phyloP scores from a whole-genome alignment of 768 basidiomycete species.

The Agrocybe pediades region DNA sequence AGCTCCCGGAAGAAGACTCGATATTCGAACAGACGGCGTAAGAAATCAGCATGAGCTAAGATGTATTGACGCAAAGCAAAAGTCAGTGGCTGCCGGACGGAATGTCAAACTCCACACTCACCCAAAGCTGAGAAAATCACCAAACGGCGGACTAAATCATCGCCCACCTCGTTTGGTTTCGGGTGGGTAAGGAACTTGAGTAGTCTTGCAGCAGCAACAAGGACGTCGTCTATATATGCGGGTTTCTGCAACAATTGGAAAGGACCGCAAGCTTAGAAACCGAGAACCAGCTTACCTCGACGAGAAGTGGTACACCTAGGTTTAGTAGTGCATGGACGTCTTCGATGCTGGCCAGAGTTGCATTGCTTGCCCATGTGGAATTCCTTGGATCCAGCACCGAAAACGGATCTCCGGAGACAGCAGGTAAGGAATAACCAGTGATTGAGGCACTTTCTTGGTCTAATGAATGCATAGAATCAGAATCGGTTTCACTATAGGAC shows the following conservation, averaged over 20 bases:
- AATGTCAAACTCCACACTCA: too few relatives aligned
- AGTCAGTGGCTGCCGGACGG: too few relatives aligned
- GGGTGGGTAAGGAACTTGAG: slow-evolving; percentile 11
- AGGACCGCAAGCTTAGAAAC: background rate
- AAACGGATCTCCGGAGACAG: background rate
- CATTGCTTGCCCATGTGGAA: background rate
- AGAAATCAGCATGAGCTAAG: slow-evolving; percentile 12
- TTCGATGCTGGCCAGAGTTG: background rate
- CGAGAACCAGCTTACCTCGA: slow-evolving; percentile 1
- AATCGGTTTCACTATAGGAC: slow-evolving; percentile 54
- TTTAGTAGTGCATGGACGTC: slow-evolving; percentile 5
- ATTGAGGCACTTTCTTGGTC: background rate
- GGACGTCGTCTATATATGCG: slow-evolving; percentile 1
- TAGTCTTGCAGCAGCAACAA: slow-evolving; percentile 7
- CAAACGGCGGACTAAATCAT: background rate
- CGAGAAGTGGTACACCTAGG: background rate
- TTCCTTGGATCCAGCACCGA: slow-evolving; percentile 1
- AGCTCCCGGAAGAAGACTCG: slow-evolving; percentile 49
- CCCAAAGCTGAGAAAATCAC: slow-evolving; percentile 6
- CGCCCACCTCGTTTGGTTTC: background rate
- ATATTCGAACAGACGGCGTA: slow-evolving; percentile 50
- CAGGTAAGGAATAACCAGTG: background rate
- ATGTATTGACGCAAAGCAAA: background rate
- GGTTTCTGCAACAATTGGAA: background rate
- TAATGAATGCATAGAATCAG: slow-evolving; percentile 24